Percentiles rank a stretch among this genome's conserved stretches.
phyloP scores from a whole-genome alignment of 306 rosid species.

The cucumber (Cucumis sativus) region DNA sequence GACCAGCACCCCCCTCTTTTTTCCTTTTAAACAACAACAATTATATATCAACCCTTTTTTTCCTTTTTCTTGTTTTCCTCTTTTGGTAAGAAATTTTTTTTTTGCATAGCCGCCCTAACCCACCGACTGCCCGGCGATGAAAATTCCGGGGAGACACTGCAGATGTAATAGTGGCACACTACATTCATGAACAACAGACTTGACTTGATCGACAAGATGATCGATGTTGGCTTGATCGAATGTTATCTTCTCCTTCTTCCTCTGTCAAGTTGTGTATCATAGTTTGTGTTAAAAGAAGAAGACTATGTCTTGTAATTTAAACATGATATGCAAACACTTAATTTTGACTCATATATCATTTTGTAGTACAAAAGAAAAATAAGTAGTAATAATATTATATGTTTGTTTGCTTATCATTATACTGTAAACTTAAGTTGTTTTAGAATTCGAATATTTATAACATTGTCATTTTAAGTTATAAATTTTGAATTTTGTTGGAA shows the following conservation, averaged over 20 bases:
- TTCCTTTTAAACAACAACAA: no score
- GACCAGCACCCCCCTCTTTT: neutral
- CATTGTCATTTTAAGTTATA: no score
- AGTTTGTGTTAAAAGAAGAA: neutral
- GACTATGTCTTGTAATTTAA: no score
- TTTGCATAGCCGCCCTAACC: neutral
- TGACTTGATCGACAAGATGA: neutral
- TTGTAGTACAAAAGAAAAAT: no score
- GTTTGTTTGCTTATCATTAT: no score
- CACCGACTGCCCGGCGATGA: neutral
- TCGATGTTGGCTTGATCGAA: neutral
- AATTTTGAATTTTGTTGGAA: no score
- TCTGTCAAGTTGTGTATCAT: neutral
- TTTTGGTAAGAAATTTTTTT: no score
- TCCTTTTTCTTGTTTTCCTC: neutral
- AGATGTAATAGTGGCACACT: neutral
- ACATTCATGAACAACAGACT: neutral
- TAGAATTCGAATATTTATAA: no score
- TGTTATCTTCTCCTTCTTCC: neutral
- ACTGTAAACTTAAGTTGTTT: no score
- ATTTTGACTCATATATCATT: no score
- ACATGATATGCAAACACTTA: neutral
- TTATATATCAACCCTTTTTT: neutral
- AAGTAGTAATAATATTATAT: no score
- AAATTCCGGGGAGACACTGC: neutral